Evolutionary conservation across 805 yeast genomes (phyloP).

Genomic region (Hanseniaspora clermontiae): DNA sequence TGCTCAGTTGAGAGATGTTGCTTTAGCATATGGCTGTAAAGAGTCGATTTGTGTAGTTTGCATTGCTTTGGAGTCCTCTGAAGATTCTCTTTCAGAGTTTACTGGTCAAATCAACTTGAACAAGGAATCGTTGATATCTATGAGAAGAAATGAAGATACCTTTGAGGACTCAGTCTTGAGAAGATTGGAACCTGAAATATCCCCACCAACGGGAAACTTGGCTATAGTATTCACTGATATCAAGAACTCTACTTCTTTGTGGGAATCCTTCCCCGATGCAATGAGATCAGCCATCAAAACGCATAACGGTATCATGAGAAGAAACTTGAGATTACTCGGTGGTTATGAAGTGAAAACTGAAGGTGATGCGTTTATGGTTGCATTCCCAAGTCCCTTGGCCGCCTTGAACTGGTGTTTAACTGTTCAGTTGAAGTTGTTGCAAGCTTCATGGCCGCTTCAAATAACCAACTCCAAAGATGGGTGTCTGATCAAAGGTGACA

Average conservation of each 20-base stretch:
- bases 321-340: constrained; percentile 81
- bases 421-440: constrained; percentile 70
- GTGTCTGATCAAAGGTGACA: constrained; percentile 55
- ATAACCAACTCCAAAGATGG: constrained; percentile 77
- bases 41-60: constrained; percentile 75
- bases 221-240: constrained; percentile 97
- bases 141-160: constrained; percentile 36
- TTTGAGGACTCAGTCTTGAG: constrained; percentile 69
- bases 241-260: constrained; percentile 77
- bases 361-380: constrained; percentile 98
- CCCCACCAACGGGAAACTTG: constrained; percentile 86
- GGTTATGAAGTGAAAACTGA: constrained; percentile 98
- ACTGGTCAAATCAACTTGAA: constrained; percentile 23
- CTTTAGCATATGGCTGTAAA: constrained; percentile 78
- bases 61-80: constrained; percentile 45
- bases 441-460: constrained; percentile 93
- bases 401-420: constrained; percentile 91
- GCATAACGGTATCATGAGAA: constrained; percentile 87
- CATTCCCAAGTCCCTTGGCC: constrained; percentile 82
- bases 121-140: constrained; percentile 30
- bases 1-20: constrained; percentile 83
- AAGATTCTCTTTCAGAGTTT: constrained; percentile 15
- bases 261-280: constrained; percentile 88
- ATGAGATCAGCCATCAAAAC: constrained; percentile 95
- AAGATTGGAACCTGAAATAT: constrained; percentile 76